Evolutionary conservation across 805 yeast species (phyloP).

Genomic region (Tetrapisispora iriomotensis): DNA sequence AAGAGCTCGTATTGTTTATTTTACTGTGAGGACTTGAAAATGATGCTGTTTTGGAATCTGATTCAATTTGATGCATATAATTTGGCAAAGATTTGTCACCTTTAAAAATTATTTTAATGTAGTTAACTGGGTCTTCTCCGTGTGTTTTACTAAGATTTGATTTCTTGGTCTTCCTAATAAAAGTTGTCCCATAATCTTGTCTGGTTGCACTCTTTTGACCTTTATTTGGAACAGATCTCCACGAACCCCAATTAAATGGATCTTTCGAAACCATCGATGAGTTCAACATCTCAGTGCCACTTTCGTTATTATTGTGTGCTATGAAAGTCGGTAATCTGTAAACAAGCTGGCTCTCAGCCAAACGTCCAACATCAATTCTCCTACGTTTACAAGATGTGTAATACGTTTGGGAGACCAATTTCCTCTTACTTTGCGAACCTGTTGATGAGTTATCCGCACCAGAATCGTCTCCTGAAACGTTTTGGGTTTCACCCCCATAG

Average conservation of each 20-base stretch:
- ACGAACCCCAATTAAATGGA: constrained; percentile 24
- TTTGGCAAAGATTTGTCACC: no score
- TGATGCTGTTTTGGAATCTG: no score
- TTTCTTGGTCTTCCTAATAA: constrained; percentile 15
- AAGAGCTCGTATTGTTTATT: not conserved
- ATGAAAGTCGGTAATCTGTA: not conserved
- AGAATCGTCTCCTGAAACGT: not conserved
- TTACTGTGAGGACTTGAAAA: not conserved
- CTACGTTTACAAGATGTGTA: not conserved
- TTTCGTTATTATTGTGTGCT: not conserved
- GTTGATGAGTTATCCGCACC: not conserved
- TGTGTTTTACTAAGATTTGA: constrained; percentile 5
- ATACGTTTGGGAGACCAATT: not conserved
- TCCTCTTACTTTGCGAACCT: not conserved
- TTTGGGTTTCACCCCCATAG: no score
- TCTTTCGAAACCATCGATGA: constrained; percentile 11
- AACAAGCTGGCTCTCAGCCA: no score
- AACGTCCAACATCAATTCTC: not conserved
- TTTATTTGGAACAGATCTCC: constrained; percentile 8
- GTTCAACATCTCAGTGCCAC: not conserved
- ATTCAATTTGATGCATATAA: no score
- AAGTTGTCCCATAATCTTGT: constrained; percentile 32
- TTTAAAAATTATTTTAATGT: no score
- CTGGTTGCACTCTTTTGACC: not conserved
- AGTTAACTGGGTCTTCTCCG: constrained; percentile 1